phyloP scores from a whole-genome alignment of 202 grass and related monocot genomes.

The Dendrocalamus latiflorus region DNA sequence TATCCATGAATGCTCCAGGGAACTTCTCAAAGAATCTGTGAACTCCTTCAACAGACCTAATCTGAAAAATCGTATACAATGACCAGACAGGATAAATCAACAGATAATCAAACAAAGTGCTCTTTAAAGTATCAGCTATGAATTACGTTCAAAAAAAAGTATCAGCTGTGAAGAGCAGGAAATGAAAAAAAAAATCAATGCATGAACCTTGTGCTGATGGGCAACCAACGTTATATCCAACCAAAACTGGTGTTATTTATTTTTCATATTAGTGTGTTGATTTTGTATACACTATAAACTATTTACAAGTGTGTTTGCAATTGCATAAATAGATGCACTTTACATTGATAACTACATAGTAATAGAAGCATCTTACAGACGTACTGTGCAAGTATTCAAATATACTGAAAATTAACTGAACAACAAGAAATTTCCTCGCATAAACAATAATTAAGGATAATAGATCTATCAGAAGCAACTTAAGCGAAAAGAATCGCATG shows the following conservation, averaged over 20 bases:
- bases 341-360: no score
- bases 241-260: not conserved
- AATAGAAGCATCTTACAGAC: not conserved
- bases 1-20: slow-evolving; percentile 84
- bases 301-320: not conserved
- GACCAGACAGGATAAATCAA: slow-evolving; percentile 11
- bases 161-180: not conserved
- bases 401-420: not conserved
- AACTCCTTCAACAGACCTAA: slow-evolving; percentile 77
- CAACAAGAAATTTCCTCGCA: not conserved
- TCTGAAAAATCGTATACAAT: slow-evolving; percentile 41
- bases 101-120: slow-evolving; percentile 5
- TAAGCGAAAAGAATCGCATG: not conserved
- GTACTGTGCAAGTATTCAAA: not conserved
- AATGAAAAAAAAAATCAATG: no score
- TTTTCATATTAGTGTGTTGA: not conserved
- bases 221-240: not conserved
- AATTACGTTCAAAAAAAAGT: no score
- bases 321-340: no score
- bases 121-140: not conserved
- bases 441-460: not conserved
- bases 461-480: not conserved
- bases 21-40: slow-evolving; percentile 92
- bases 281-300: not conserved
- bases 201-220: not conserved